A percentile compares a stretch with the other conserved stretches of the same genome.
These are phyloP conservation scores for Rhodotorula diobovata DNA, from an alignment of 768 basidiomycete genomes.

Conservation along the genomic window DNA sequence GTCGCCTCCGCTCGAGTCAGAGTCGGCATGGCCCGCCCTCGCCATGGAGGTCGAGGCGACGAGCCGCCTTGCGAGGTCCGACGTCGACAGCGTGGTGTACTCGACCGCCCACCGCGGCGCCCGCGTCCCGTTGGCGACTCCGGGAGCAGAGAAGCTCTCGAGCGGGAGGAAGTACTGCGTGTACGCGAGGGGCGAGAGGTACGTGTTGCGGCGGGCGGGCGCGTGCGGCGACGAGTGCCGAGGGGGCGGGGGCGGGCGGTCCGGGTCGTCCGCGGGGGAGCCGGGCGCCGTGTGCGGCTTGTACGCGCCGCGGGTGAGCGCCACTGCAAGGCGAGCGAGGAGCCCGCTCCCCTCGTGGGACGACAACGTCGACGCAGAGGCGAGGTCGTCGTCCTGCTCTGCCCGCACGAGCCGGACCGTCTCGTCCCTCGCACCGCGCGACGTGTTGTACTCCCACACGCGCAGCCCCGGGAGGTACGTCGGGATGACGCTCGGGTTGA, in stretches of 20 bases:
- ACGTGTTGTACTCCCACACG: conserved; percentile 74
- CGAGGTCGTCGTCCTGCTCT: conserved; percentile 15
- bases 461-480: conserved; percentile 78
- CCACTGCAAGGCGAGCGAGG: background rate
- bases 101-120: conserved; percentile 68
- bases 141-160: background rate
- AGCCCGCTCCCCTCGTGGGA: conserved; percentile 28
- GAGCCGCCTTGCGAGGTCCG: background rate
- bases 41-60: background rate
- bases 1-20: background rate
- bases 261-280: too few species aligned
- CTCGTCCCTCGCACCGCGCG: conserved; percentile 43
- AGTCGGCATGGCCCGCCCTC: background rate
- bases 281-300: conserved; percentile 51
- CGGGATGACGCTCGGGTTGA: conserved; percentile 77
- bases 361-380: background rate
- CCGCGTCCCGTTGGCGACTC: background rate
- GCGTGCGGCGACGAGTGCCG: conserved; percentile 50
- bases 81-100: conserved; percentile 24
- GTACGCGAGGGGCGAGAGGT: conserved; percentile 73
- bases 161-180: conserved; percentile 60
- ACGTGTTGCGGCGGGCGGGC: conserved; percentile 66
- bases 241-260: conserved; percentile 45
- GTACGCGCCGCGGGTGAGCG: conserved; percentile 27
- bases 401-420: background rate